Conservation (phyloP, 2,329 filamentous ascomycete species). For the Dissoconium aciculare region DNA sequence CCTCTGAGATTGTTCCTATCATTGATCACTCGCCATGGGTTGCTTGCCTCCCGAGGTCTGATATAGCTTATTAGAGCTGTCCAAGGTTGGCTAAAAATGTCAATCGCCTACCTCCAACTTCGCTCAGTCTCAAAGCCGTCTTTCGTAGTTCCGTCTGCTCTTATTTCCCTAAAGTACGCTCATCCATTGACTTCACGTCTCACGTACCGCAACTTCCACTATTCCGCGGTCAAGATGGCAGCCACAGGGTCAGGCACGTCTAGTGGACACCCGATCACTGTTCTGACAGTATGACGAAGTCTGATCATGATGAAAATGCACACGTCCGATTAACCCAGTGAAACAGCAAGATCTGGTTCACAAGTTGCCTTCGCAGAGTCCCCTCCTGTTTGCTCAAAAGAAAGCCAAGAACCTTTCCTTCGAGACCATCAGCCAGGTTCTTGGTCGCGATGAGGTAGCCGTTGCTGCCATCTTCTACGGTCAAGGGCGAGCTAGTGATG, state of each 20-base stretch:
- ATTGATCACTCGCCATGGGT: too few species aligned
- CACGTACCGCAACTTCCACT: too few species aligned
- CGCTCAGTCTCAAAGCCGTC: too few species aligned
- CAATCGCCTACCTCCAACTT: too few species aligned
- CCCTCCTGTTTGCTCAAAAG: slow-evolving; percentile 69
- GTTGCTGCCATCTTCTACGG: slow-evolving; percentile 85
- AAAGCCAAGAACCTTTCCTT: slow-evolving; percentile 61
- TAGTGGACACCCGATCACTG: slow-evolving; percentile 12
- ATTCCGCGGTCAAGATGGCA: background rate
- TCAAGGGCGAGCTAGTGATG: slow-evolving; percentile 56
- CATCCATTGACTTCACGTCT: too few species aligned
- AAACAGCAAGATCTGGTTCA: slow-evolving; percentile 48
- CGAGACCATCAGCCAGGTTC: slow-evolving; percentile 55
- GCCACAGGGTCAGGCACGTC: slow-evolving; percentile 9
- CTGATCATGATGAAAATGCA: background rate
- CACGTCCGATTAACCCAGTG: background rate
- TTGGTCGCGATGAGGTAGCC: slow-evolving; percentile 70
- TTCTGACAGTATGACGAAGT: slow-evolving; percentile 9
- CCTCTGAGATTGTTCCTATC: too few species aligned
- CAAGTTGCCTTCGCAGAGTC: slow-evolving; percentile 55
- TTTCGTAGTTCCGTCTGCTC: too few species aligned
- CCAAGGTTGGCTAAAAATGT: too few species aligned
- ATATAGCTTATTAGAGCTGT: too few species aligned
- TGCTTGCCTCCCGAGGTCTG: too few species aligned
- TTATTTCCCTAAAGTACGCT: too few species aligned